These are phyloP conservation scores for Pneumocystis sp. DNA, from an alignment of 1,139 yeast species.

Conservation along the genomic window DNA sequence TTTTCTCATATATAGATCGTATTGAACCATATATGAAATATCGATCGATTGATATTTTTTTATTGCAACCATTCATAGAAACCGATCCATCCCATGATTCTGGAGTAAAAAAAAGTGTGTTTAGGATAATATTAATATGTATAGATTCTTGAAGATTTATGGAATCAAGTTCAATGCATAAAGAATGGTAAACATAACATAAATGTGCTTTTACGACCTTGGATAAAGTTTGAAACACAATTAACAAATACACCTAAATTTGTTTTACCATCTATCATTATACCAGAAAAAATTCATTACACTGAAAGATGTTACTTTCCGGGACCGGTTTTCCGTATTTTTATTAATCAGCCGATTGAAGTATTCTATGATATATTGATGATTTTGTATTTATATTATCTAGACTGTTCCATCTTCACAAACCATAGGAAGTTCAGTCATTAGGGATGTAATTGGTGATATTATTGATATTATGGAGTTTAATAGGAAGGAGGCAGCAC, in stretches of 20 bases:
- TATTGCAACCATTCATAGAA: constrained; percentile 13
- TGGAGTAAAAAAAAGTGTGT: constrained; percentile 4
- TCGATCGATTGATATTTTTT: constrained; percentile 3
- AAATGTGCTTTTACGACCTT: constrained; percentile 1
- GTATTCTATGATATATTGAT: neutral
- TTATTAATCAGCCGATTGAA: constrained; percentile 33
- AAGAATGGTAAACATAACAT: constrained; percentile 8
- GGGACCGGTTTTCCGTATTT: constrained; percentile 26
- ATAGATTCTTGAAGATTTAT: constrained; percentile 7
- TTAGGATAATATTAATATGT: neutral
- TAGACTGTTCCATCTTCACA: constrained; percentile 61
- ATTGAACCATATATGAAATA: constrained; percentile 9
- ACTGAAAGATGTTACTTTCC: constrained; percentile 6
- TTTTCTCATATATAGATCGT: neutral
- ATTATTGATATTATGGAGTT: constrained; percentile 68
- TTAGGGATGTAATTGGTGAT: constrained; percentile 65
- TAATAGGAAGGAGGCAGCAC: constrained; percentile 75
- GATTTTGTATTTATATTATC: neutral
- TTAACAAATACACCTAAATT: constrained; percentile 24
- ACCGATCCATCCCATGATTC: constrained; percentile 14
- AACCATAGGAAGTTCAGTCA: constrained; percentile 45
- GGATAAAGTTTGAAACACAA: constrained; percentile 8
- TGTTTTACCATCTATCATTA: constrained; percentile 28
- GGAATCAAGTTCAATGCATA: constrained; percentile 8
- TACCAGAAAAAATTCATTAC: constrained; percentile 19